A percentile compares a stretch with the other conserved stretches of the same genome.
Evolutionary conservation across 164 flowering plant species (phyloP).

Genomic region (Chloranthus sessilifolius): DNA sequence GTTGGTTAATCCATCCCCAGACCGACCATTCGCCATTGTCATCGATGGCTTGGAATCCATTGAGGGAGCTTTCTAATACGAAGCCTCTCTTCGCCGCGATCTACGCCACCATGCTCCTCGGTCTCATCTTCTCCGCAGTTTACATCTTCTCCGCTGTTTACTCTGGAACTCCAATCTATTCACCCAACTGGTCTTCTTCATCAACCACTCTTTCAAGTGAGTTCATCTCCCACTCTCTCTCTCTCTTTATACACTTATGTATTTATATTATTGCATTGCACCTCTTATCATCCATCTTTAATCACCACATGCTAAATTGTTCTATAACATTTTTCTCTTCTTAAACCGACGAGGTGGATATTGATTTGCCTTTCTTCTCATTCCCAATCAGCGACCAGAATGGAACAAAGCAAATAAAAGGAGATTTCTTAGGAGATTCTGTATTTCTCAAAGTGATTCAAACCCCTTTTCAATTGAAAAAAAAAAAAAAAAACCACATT

Average conservation of each 20-base stretch:
- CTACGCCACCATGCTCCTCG: constrained; percentile 65
- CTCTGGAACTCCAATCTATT: constrained; percentile 21
- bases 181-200: constrained; percentile 21
- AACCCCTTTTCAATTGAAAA: too few relatives aligned
- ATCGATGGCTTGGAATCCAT: constrained; percentile 22
- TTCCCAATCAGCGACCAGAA: too few relatives aligned
- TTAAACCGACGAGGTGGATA: too few relatives aligned
- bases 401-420: too few relatives aligned
- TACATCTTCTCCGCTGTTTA: constrained; percentile 74
- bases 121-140: constrained; percentile 63
- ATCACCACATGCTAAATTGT: too few relatives aligned
- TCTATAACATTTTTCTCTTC: too few relatives aligned
- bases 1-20: background rate
- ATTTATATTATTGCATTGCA: background rate
- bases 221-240: background rate
- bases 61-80: constrained; percentile 37
- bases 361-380: too few relatives aligned
- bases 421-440: too few relatives aligned
- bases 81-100: constrained; percentile 77
- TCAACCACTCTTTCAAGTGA: constrained; percentile 15
- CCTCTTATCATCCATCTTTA: too few relatives aligned
- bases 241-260: background rate
- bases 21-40: background rate
- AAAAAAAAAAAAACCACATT: too few relatives aligned
- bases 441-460: too few relatives aligned